These are phyloP conservation scores for Lepidium sativum DNA, from an alignment of 345 rosid genomes.

Conservation along the genomic window DNA sequence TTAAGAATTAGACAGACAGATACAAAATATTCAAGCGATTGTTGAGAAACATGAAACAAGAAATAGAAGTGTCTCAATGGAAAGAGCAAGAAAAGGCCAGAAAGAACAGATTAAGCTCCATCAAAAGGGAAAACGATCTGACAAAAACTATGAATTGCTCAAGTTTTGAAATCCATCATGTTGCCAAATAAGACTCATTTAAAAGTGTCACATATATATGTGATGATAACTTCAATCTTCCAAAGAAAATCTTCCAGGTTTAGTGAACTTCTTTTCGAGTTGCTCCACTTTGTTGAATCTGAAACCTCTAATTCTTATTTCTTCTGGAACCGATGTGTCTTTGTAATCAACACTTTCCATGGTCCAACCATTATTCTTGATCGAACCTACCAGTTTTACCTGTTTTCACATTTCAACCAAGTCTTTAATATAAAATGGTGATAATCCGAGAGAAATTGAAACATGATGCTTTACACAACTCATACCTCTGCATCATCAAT, in stretches of 20 bases:
- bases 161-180: neutral
- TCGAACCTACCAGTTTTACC: constrained; percentile 60
- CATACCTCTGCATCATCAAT: constrained; percentile 77
- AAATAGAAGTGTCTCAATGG: neutral
- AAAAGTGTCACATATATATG: neutral
- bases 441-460: too few relatives aligned
- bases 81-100: neutral
- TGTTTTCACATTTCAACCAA: constrained; percentile 22
- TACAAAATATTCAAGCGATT: neutral
- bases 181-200: neutral
- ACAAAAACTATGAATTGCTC: neutral
- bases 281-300: constrained; percentile 60
- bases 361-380: constrained; percentile 79
- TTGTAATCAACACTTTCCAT: constrained; percentile 63
- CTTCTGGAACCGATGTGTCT: constrained; percentile 63
- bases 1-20: neutral
- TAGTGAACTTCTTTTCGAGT: constrained; percentile 43
- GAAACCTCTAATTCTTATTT: constrained; percentile 75
- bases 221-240: constrained; percentile 9
- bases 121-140: neutral
- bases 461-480: too few relatives aligned
- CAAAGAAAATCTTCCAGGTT: constrained; percentile 43
- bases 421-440: neutral
- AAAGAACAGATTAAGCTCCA: neutral
- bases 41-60: neutral